Evolutionary conservation across 352 stramenopile genomes (phyloP).

Genomic region (Phytophthora citrophthora): DNA sequence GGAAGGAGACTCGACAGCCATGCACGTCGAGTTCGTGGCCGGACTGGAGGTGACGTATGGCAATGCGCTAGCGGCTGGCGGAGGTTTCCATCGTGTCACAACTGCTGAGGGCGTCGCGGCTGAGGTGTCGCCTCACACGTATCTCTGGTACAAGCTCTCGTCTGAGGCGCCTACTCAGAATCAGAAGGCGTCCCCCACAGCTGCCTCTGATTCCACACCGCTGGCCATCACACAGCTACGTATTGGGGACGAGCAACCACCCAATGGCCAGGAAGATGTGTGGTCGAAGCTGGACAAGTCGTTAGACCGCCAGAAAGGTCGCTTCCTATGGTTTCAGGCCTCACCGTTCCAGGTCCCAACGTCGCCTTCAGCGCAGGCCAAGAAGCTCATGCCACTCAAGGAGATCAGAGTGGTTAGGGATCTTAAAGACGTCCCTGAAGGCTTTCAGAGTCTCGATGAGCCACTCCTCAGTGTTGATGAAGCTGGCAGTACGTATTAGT

Average conservation of each 20-base stretch:
- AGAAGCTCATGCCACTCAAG: conserved; percentile 63
- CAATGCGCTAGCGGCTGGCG: conserved; percentile 79
- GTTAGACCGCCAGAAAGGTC: conserved; percentile 60
- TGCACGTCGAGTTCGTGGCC: conserved; percentile 78
- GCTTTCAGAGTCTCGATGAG: conserved; percentile 60
- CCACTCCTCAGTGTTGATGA: conserved; percentile 52
- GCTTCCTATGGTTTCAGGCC: conserved; percentile 73
- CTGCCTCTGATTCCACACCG: conserved; percentile 2
- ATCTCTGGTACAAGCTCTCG: conserved; percentile 83
- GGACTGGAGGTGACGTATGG: conserved; percentile 87
- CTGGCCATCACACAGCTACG: conserved; percentile 64
- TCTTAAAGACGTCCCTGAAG: conserved; percentile 69
- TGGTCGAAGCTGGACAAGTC: conserved; percentile 83
- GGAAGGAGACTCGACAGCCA: conserved; percentile 20
- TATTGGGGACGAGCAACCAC: conserved; percentile 42
- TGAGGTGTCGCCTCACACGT: conserved; percentile 83
- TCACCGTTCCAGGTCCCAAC: conserved; percentile 33
- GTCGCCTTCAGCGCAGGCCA: conserved; percentile 11
- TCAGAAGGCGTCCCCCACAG: conserved; percentile 1
- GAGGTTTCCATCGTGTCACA: conserved; percentile 86
- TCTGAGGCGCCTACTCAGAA: conserved; percentile 11
- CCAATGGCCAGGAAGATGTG: background rate
- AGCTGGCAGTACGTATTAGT: conserved; percentile 37
- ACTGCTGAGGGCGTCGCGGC: conserved; percentile 73
- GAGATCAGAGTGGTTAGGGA: conserved; percentile 81